phyloP scores from a whole-genome alignment of 2,329 filamentous ascomycete genomes.

The Bimuria novae-zelandiae region DNA sequence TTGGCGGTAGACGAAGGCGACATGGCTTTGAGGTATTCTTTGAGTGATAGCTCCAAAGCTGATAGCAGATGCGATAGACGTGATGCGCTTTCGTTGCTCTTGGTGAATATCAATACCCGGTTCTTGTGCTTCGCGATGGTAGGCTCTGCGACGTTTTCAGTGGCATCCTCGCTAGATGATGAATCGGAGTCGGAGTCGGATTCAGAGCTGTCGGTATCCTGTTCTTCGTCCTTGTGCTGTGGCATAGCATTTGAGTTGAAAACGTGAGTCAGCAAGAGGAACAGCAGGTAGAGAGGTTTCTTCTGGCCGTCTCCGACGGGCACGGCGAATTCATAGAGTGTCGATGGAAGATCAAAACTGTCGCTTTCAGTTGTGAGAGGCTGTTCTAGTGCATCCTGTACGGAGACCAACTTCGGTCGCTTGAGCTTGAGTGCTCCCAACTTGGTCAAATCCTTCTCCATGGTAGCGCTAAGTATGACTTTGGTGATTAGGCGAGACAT shows the following conservation, averaged over 20 bases:
- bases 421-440: slow-evolving; percentile 73
- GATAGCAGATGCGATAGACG: slow-evolving; percentile 80
- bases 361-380: slow-evolving; percentile 37
- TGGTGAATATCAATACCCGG: slow-evolving; percentile 79
- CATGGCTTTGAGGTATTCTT: slow-evolving; percentile 67
- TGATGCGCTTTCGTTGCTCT: slow-evolving; percentile 85
- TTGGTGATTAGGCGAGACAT: slow-evolving; percentile 65
- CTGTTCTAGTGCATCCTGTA: slow-evolving; percentile 60
- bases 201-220: slow-evolving; percentile 20
- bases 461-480: slow-evolving; percentile 86
- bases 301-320: slow-evolving; percentile 57
- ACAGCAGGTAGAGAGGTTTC: slow-evolving; percentile 80
- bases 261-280: slow-evolving; percentile 67
- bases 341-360: slow-evolving; percentile 61
- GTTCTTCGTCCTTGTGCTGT: slow-evolving; percentile 12
- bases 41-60: slow-evolving; percentile 65
- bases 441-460: slow-evolving; percentile 84
- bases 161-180: slow-evolving; percentile 10
- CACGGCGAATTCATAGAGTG: slow-evolving; percentile 53
- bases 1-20: slow-evolving; percentile 79
- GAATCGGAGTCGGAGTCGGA: slow-evolving; percentile 30
- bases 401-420: slow-evolving; percentile 74
- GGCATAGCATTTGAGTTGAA: slow-evolving; percentile 21
- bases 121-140: slow-evolving; percentile 28
- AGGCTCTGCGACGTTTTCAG: slow-evolving; percentile 12